Conservation (phyloP, 495 filamentous ascomycete species). For the Glarea lozoyensis region DNA sequence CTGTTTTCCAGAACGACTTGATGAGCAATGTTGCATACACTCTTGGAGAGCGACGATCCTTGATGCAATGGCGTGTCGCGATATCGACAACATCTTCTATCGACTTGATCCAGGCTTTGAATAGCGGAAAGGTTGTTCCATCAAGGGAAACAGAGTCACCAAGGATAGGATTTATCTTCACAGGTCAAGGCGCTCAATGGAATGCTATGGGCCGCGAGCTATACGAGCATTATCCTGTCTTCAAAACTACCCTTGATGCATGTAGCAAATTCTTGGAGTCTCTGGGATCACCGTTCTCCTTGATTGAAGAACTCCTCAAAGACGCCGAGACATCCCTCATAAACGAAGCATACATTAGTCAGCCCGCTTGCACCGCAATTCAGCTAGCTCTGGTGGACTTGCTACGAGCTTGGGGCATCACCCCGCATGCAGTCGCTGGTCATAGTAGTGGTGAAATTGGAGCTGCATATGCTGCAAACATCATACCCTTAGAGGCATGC, state of each 20-base stretch:
- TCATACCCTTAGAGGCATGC: slow-evolving; percentile 21
- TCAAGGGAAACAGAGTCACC: slow-evolving; percentile 9
- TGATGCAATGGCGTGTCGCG: background rate
- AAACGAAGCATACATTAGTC: slow-evolving; percentile 39
- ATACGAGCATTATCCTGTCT: too few relatives aligned
- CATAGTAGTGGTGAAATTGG: slow-evolving; percentile 63
- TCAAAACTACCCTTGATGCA: background rate
- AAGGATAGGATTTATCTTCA: background rate
- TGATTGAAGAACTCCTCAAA: slow-evolving; percentile 23
- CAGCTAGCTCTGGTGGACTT: slow-evolving; percentile 48
- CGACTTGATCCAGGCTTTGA: slow-evolving; percentile 14
- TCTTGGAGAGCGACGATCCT: slow-evolving; percentile 15
- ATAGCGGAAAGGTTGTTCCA: slow-evolving; percentile 4
- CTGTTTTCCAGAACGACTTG: background rate
- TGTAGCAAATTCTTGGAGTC: slow-evolving; percentile 2
- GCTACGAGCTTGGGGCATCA: slow-evolving; percentile 37
- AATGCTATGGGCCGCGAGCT: slow-evolving; percentile 36
- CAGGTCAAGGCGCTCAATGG: slow-evolving; percentile 32
- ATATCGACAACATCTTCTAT: slow-evolving; percentile 5
- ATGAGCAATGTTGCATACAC: slow-evolving; percentile 35
- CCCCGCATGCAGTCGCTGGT: slow-evolving; percentile 31
- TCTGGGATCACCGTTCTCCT: slow-evolving; percentile 25
- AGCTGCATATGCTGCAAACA: slow-evolving; percentile 43
- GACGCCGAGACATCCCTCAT: slow-evolving; percentile 23
- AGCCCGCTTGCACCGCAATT: slow-evolving; percentile 45